phyloP scores from a whole-genome alignment of 1,284 basidiomycete species.

The Butyriboletus appendiculatus region DNA sequence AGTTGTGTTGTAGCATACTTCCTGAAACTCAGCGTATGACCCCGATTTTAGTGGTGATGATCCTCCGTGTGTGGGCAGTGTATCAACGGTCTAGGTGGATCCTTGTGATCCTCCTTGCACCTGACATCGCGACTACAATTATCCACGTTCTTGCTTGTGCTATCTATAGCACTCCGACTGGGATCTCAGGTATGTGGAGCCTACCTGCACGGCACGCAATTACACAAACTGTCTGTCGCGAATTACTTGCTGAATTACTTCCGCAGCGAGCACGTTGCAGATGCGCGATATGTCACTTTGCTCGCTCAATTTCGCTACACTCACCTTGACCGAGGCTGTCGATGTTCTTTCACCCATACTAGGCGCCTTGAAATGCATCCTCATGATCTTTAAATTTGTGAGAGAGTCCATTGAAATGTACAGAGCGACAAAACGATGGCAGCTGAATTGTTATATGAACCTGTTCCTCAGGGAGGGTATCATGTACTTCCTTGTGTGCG shows the following conservation, averaged over 20 bases:
- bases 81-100: neutral
- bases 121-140: too few relatives aligned
- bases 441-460: neutral
- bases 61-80: neutral
- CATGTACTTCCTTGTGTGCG: neutral
- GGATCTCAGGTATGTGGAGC: too few relatives aligned
- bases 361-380: neutral
- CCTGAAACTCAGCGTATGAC: neutral
- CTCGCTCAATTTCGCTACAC: too few relatives aligned
- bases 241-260: too few relatives aligned
- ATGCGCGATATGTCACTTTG: too few relatives aligned
- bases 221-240: too few relatives aligned
- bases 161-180: too few relatives aligned
- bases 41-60: neutral
- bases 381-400: neutral
- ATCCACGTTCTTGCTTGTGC: neutral
- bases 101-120: neutral
- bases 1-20: neutral
- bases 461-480: neutral
- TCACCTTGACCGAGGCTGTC: neutral
- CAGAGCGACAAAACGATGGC: neutral
- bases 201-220: too few relatives aligned
- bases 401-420: neutral
- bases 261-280: too few relatives aligned
- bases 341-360: neutral